Evolutionary conservation across 805 yeast genomes (phyloP), one percentile per base, ranked within the genome.

Genomic region (Cyberlindnera nakhonratchasimensis): DNA sequence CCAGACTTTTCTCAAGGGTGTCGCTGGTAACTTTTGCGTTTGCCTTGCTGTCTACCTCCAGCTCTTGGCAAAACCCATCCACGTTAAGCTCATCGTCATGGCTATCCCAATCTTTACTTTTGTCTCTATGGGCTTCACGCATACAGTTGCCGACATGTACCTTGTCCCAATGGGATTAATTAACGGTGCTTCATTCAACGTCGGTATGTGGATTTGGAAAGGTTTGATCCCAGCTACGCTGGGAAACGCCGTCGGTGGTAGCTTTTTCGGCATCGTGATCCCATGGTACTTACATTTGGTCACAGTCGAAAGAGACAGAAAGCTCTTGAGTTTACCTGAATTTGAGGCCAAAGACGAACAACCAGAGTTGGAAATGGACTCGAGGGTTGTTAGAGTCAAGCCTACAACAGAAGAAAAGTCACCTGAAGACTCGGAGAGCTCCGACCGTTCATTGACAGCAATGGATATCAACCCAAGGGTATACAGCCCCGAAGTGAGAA

Each of bases 191-290:
- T 72, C 77, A 2, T 65, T 80, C 8, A 67, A 82, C 0, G 86
- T 83, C 28, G 85, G 80, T 0, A 61, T 64, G 9, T 81, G 79
- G 44, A 77, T 82, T 10, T 86, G 93, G 95, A 85, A 79, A 57
- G 63, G 81, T 1, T 65, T 85, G 52, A 63, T 86, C 9, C 86
- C 95, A 1, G 87, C 81, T 0, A 71, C 80, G 1, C 51, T 86
- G 12, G 96, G 96, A 0, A 86, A 86, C 57, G 75, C 81, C 1
- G 70, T 86, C 23, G 96, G 96, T n/a, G 96, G 96, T 0, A 57
- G 73, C 1, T 67, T 76, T 23, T 86, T 86, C 58, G 81, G 82
- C 5, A 52, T 80, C 4, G 67, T 75, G 0, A 62, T 84, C 10
- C 88, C 93, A 8, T 86, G 79, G 75, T 86, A 83, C 54, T 66